phyloP scores from a whole-genome alignment of 106 monocot species.

The Dendrobium officinale region DNA sequence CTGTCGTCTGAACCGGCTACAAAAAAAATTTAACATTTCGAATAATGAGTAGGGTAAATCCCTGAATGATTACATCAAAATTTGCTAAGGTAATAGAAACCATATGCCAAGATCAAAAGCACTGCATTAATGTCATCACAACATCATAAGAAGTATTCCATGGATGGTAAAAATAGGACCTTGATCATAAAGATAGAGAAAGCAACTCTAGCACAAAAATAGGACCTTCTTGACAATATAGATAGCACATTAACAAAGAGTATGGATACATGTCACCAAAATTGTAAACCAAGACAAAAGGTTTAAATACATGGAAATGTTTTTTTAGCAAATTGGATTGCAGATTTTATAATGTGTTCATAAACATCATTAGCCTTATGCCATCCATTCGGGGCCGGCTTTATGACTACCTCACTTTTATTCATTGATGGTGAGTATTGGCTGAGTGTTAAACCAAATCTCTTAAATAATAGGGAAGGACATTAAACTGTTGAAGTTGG shows the following conservation, averaged over 20 bases:
- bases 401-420: no score
- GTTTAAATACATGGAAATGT: background rate
- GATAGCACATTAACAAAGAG: background rate
- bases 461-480: no score
- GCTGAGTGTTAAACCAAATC: no score
- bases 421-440: no score
- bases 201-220: background rate
- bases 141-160: background rate
- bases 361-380: no score
- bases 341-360: no score
- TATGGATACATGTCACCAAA: background rate
- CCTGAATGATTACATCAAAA: background rate
- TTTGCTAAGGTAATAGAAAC: background rate
- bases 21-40: constrained; percentile 2
- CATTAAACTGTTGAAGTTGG: no score
- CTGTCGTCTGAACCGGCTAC: constrained; percentile 61
- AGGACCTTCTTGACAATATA: background rate
- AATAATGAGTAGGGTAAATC: background rate
- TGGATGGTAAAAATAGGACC: background rate
- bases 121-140: background rate
- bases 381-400: no score
- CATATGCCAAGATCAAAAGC: background rate
- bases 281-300: background rate
- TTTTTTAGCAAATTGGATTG: background rate
- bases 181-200: background rate